These are phyloP conservation scores for Senna siamea DNA, from an alignment of 306 rosid genomes.

Conservation along the genomic window DNA sequence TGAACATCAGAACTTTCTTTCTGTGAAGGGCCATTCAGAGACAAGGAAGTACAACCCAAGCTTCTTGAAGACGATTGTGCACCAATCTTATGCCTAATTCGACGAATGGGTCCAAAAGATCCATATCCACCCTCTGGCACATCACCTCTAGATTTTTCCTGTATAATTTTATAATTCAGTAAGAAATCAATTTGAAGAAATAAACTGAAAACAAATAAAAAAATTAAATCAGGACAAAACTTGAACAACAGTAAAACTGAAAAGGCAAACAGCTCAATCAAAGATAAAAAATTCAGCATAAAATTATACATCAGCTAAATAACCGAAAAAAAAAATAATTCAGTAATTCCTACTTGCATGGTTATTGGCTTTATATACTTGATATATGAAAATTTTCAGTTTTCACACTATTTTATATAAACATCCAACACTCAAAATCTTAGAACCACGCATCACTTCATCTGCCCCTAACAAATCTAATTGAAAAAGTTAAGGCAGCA, in stretches of 20 bases:
- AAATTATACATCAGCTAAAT: neutral
- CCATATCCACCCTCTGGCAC: slow-evolving; percentile 58
- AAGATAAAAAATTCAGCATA: neutral
- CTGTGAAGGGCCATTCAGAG: slow-evolving; percentile 42
- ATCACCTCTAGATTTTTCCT: slow-evolving; percentile 58
- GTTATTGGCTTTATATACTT: neutral
- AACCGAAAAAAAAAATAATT: slow-evolving; percentile 7
- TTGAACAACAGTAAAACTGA: neutral
- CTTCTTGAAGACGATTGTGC: slow-evolving; percentile 53
- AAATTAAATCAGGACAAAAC: slow-evolving; percentile 7
- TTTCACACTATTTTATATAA: neutral
- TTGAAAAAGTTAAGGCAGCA: neutral
- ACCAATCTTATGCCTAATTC: slow-evolving; percentile 53
- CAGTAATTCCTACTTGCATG: slow-evolving; percentile 17
- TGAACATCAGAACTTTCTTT: slow-evolving; percentile 43
- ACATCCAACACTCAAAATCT: neutral
- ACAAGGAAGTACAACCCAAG: slow-evolving; percentile 43
- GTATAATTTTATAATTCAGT: slow-evolving; percentile 22
- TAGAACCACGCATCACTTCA: no score
- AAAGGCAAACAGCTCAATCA: neutral
- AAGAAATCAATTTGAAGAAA: slow-evolving; percentile 26
- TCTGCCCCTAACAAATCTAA: neutral
- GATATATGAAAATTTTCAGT: slow-evolving; percentile 14
- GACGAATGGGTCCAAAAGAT: slow-evolving; percentile 81
- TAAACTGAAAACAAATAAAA: neutral